Evolutionary conservation across 768 basidiomycete species (phyloP), one percentile per base, ranked within the genome.

Genomic region (Wakefieldia striispora): DNA sequence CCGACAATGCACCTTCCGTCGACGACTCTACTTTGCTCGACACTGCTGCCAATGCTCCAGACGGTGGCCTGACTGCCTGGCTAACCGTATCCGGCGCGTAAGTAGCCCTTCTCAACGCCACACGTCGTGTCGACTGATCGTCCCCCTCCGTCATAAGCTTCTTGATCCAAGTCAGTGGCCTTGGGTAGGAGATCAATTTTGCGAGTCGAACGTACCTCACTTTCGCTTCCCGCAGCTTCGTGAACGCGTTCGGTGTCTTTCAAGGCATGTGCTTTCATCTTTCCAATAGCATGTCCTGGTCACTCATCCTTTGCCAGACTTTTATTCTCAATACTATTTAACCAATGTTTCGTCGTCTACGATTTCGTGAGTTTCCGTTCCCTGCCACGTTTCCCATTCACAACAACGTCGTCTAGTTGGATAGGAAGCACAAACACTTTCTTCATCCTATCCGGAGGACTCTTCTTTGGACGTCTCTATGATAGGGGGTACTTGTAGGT

Each of bases 401-500:
- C n/a, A 8, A 21, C 36, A 6, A n/a, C 16, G 11, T 20, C 1
- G 43, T 43, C 31, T 48, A 72, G 69, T 6, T 75, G 70, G 70
- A 75, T 82, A 53, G 80, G 80, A 21, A 77, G 79, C 42, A 66
- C 73, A 4, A 76, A 80, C 47, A 56, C 78, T 2, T 71, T 76
- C 40, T 57, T 81, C 14, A 58, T 73, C 6, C 54, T 80, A 17
- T 70, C 73, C 0, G 67, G 69, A 31, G 78, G 79, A 1, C 60
- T 79, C 24, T 56, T 80, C 38, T 69, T 74, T 16, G 80, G 81
- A 4, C 70, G 72, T n/a, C 68, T 74, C 5, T 76, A 76, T 53
- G 81, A 82, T 45, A 68, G 61, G 11, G 81, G 80, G 31, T 75
- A 77, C 61, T 80, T 79, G 75, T 75, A 53, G 20, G 72, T 47